Evolutionary conservation across 352 stramenopile genomes (phyloP).

Genomic region (Halophytophthora polymorphica): DNA sequence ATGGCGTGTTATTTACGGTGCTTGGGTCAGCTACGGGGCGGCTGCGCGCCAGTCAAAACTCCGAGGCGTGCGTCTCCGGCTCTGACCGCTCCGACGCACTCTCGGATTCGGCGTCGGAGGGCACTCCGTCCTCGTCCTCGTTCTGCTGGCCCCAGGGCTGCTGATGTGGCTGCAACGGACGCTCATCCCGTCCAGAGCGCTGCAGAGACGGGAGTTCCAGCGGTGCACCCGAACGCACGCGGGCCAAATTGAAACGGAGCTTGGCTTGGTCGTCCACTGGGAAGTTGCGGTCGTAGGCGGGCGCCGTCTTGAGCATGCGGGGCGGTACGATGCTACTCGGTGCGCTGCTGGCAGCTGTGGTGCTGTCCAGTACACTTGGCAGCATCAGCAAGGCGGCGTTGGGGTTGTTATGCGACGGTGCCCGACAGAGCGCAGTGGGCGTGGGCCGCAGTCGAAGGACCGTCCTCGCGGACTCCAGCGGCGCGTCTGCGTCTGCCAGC

Average conservation of each 20-base stretch:
- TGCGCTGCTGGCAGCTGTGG: neutral
- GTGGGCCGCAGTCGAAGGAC: conserved; percentile 6
- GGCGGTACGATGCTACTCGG: neutral
- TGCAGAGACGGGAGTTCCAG: conserved; percentile 28
- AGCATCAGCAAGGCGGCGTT: conserved; percentile 11
- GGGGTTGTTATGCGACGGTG: conserved; percentile 5
- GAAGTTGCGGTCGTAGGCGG: conserved; percentile 9
- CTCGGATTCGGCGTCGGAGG: conserved; percentile 18
- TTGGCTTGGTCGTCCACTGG: conserved; percentile 3
- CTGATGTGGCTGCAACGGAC: conserved; percentile 4
- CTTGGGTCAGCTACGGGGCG: conserved; percentile 1
- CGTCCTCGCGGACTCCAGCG: conserved; percentile 2
- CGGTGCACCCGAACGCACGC: conserved; percentile 10
- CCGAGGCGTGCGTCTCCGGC: conserved; percentile 28
- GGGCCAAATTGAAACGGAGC: conserved; percentile 15
- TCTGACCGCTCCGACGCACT: conserved; percentile 23
- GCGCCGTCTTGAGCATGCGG: conserved; percentile 22
- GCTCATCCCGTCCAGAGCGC: conserved; percentile 11
- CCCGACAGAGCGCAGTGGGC: neutral
- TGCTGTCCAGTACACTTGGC: conserved; percentile 16
- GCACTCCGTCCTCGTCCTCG: conserved; percentile 22
- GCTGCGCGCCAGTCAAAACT: conserved; percentile 24
- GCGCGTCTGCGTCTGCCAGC: conserved; percentile 11
- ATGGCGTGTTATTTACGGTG: conserved; percentile 1
- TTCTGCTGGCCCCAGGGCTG: conserved; percentile 2